Evolutionary conservation across 73 alveolate genomes (phyloP), one percentile per base, ranked within the genome.

Genomic region (Effrenium voratum): DNA sequence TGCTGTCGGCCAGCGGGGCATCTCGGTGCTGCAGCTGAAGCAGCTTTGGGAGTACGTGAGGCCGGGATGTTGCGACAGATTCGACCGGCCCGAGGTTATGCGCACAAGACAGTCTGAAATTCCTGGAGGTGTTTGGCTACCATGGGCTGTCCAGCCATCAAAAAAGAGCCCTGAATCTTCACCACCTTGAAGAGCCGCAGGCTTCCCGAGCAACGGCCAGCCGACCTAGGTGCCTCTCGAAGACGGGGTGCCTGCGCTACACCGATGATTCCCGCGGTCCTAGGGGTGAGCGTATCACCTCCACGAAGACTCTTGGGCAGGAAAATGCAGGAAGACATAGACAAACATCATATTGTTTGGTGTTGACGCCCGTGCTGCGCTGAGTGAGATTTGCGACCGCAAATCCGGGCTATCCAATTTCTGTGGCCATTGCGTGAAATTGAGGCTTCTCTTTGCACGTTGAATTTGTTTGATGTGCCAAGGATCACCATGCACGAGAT

Each of bases 401-500:
- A 68, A n/a, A n/a, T n/a, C 1, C 38, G 80, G n/a, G 19, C 80
- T 68, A 0, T 26, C 34, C 30, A 28, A 59, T n/a, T 59, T 59
- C n/a, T n/a, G n/a, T n/a, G n/a, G n/a, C n/a, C n/a, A n/a, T n/a
- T n/a, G n/a, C n/a, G n/a, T n/a, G n/a, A n/a, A n/a, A n/a, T n/a
- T n/a, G n/a, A n/a, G n/a, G n/a, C n/a, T n/a, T n/a, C n/a, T n/a
- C n/a, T n/a, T n/a, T n/a, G n/a, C n/a, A n/a, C n/a, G n/a, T n/a
- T n/a, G n/a, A n/a, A n/a, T n/a, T n/a, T n/a, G n/a, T 5, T 28
- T 28, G 73, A 6, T 59, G 34, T 59, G 15, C 15, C n/a, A 32
- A 72, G 82, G 82, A 72, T 72, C 30, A 34, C 82, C 22, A 72
- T 72, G 82, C 38, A n/a, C 82, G 82, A 72, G 47, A 72, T 72